phyloP scores from a whole-genome alignment of 1,284 basidiomycete species.

The Volvariella volvacea region DNA sequence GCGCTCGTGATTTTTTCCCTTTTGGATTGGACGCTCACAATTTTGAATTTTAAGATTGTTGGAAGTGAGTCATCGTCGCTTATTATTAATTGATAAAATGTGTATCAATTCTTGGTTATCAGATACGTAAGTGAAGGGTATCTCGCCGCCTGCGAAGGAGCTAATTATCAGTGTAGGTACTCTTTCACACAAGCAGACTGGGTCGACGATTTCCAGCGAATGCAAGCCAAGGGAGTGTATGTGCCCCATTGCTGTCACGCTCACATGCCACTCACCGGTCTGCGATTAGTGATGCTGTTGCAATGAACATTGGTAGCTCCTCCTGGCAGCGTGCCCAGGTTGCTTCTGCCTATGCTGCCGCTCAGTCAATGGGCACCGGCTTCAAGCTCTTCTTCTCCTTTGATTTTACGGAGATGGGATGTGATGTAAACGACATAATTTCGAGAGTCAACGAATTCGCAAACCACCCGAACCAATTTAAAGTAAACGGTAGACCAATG shows the following conservation, averaged over 20 bases:
- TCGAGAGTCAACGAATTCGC: conserved; percentile 24
- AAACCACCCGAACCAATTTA: conserved; percentile 31
- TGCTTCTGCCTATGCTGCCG: conserved; percentile 31
- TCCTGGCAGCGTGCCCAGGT: conserved; percentile 32
- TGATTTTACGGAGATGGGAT: conserved; percentile 33
- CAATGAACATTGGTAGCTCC: conserved; percentile 34
- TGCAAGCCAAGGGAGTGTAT: conserved; percentile 31
- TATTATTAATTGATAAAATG: conserved; percentile 2
- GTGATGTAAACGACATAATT: conserved; percentile 25
- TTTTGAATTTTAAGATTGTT: conserved; percentile 27
- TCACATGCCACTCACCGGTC: background rate
- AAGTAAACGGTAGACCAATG: conserved; percentile 29
- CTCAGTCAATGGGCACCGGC: conserved; percentile 19
- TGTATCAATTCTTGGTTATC: background rate
- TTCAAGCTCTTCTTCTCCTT: conserved; percentile 38
- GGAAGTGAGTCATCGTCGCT: conserved; percentile 28
- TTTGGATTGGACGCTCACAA: background rate
- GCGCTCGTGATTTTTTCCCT: background rate
- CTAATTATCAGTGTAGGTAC: conserved; percentile 19
- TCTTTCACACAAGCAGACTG: conserved; percentile 30
- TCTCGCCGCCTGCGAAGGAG: background rate
- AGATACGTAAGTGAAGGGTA: conserved; percentile 31
- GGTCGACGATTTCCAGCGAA: conserved; percentile 29
- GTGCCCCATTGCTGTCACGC: conserved; percentile 10
- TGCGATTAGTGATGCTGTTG: conserved; percentile 31